These are phyloP conservation scores for Dalechampia spathulata DNA, from an alignment of 441 rosid species.

Conservation along the genomic window DNA sequence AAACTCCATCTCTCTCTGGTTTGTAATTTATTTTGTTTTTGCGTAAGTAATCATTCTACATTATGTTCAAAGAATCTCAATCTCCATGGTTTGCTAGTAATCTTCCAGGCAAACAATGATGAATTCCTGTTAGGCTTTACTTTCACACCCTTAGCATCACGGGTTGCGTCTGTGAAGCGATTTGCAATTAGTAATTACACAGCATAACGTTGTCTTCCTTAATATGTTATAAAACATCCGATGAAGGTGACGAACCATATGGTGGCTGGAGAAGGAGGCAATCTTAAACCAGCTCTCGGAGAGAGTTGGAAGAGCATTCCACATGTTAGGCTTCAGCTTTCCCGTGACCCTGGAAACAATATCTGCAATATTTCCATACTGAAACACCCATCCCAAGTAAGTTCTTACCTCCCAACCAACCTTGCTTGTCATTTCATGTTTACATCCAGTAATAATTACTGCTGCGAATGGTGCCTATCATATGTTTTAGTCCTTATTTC, in stretches of 20 bases:
- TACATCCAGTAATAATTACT: not conserved
- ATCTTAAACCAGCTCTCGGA: conserved; percentile 75
- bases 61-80: not conserved
- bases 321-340: conserved; percentile 60
- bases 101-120: not conserved
- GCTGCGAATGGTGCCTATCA: not conserved
- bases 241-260: conserved; percentile 77
- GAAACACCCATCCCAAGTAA: conserved; percentile 65
- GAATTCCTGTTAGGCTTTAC: not conserved
- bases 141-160: not conserved
- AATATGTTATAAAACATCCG: not conserved
- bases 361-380: conserved; percentile 35
- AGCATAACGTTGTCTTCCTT: not conserved
- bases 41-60: not conserved
- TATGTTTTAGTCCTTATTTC: not conserved
- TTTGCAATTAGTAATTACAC: not conserved
- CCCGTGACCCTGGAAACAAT: conserved; percentile 33
- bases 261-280: conserved; percentile 65
- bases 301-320: conserved; percentile 86
- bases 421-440: not conserved
- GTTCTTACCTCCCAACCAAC: not conserved
- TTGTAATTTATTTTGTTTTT: no score
- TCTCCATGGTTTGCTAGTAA: not conserved
- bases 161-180: not conserved
- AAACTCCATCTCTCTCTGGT: no score